phyloP scores from a whole-genome alignment of 768 basidiomycete genomes.

The Termitomyces sp. region DNA sequence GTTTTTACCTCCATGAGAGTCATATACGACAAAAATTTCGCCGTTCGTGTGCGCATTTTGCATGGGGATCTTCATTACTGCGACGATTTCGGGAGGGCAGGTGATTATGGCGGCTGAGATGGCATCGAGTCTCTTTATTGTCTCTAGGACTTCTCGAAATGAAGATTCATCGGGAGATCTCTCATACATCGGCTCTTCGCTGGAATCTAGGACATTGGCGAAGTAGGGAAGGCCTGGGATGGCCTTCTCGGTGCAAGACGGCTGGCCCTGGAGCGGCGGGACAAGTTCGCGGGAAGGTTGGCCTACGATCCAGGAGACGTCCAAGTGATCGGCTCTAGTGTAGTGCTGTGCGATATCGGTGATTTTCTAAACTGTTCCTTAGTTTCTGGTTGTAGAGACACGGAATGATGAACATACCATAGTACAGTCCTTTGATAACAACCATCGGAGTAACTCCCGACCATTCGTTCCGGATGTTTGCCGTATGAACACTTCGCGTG shows the following conservation, averaged over 20 bases:
- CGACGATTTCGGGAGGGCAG: neutral
- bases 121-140: neutral
- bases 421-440: neutral
- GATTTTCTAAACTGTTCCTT: neutral
- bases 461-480: neutral
- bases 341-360: neutral
- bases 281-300: neutral
- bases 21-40: neutral
- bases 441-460: neutral
- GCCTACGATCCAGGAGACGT: neutral
- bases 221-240: neutral
- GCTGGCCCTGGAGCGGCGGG: no score
- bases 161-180: no score
- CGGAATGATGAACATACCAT: neutral
- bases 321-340: neutral
- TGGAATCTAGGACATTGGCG: neutral
- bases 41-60: neutral
- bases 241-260: fast-evolving
- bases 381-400: neutral
- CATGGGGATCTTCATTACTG: neutral
- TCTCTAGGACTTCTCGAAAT: neutral
- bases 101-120: neutral
- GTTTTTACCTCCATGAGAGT: neutral
- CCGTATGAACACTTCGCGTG: neutral
- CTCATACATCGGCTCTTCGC: neutral